Evolutionary conservation across 768 basidiomycete species (phyloP), one percentile per base, ranked within the genome.

Genomic region (Leccinum aurantiacum): DNA sequence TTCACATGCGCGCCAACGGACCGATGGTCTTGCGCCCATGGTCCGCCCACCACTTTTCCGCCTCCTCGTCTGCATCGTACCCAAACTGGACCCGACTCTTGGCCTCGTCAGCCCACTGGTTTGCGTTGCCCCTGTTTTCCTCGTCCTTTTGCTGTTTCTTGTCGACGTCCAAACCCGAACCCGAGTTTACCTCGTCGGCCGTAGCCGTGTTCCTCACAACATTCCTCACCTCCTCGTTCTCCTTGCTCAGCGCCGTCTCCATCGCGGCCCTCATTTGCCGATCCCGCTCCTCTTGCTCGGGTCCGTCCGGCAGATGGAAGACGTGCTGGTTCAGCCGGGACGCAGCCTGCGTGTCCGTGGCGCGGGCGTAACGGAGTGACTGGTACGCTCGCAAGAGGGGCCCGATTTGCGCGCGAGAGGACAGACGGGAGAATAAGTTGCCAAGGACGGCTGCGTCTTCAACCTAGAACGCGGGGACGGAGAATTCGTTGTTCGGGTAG

Each of bases 281-380:
- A 59, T 88, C 87, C 11, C 86, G 77, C 49, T 71, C 72, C 47
- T 75, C 69, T 60, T 87, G 86, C 35, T 77, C 79, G 1, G 79
- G 77, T 0, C 85, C 84, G 57, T 87, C 86, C 0, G 75, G 73
- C 0, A 85, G 69, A 65, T 87, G 85, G 69, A 86, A 86, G 48
- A 80, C 79, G 41, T 74, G 61, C 60, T 83, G 81, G 65, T 86
- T 86, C 31, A 80, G 63, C 1, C 81, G 76, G 4, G 83, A 79
- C 17, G 79, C 76, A 0, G 67, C 66, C 63, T 88, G 86, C 1
- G 82, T 83, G 14, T 67, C 74, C 0, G 80, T 74, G 4, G 83
- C 77, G 27, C 86, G 83, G 6, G 71, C 63, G 35, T 80, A 76
- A 2, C 86, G 82, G 17, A 88, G 76, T 3, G 66, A 64, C 59